These are phyloP conservation scores for Gnomoniopsis smithogilvyi DNA, from an alignment of 2,329 filamentous ascomycete species.

Conservation along the genomic window DNA sequence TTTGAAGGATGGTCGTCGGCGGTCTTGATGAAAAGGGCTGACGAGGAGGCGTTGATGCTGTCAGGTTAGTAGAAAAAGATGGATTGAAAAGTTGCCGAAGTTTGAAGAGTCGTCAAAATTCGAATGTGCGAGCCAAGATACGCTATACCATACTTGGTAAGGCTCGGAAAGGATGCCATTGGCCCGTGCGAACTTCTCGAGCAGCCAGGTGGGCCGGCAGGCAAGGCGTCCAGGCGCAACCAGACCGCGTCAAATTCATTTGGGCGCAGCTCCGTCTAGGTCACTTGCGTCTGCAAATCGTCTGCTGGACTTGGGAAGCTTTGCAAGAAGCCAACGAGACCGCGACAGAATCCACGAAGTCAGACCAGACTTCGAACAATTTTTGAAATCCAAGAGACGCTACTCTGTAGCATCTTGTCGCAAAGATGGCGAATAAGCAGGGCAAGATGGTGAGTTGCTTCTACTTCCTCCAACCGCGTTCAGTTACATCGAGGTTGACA, in stretches of 20 bases:
- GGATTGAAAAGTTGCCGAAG: constrained; percentile 5
- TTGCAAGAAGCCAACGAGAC: constrained; percentile 32
- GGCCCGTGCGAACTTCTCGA: constrained; percentile 22
- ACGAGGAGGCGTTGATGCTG: constrained; percentile 15
- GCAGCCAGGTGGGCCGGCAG: constrained; percentile 3
- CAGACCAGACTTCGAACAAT: constrained; percentile 37
- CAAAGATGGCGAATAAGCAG: constrained; percentile 83
- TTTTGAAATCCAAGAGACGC: constrained; percentile 42
- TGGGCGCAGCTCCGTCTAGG: constrained; percentile 9
- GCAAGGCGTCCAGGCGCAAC: constrained; percentile 1
- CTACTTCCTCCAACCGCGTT: constrained; percentile 25
- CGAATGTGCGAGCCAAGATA: constrained; percentile 18
- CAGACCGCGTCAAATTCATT: constrained; percentile 19
- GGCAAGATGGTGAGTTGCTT: constrained; percentile 91
- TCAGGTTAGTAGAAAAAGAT: constrained; percentile 4
- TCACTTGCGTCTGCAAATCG: constrained; percentile 11
- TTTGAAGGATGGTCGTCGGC: constrained; percentile 24
- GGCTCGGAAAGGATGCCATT: constrained; percentile 4
- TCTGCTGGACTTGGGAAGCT: constrained; percentile 42
- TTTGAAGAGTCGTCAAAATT: constrained; percentile 3
- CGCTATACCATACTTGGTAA: constrained; percentile 19
- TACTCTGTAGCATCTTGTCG: constrained; percentile 38
- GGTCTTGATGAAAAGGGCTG: constrained; percentile 15
- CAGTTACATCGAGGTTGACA: constrained; percentile 47
- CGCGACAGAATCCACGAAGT: constrained; percentile 35